Conservation (phyloP, 805 yeast species). For the Candida hungchunana region DNA sequence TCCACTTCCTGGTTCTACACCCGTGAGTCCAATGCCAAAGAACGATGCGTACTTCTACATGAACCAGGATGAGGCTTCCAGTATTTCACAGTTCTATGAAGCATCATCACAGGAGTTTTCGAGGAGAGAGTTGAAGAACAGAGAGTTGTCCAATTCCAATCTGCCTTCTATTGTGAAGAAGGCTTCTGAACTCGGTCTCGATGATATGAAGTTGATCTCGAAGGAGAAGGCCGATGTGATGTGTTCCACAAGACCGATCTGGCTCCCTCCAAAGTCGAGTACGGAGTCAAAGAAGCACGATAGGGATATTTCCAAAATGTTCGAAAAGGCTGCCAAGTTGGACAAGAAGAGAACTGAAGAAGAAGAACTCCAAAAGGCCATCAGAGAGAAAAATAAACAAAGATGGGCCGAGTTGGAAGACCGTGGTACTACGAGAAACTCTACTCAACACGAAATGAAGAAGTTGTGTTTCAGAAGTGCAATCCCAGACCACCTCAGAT, state of each 20-base stretch:
- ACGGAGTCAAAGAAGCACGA: constrained; percentile 54
- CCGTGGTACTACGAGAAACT: constrained; percentile 13
- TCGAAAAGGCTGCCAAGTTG: constrained; percentile 19
- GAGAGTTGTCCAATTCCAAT: constrained; percentile 16
- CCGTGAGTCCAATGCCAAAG: constrained; percentile 4
- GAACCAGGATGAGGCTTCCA: constrained; percentile 22
- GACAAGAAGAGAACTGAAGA: constrained; percentile 16
- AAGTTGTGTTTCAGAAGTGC: constrained; percentile 21
- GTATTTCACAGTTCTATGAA: constrained; percentile 24
- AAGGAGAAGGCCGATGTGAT: constrained; percentile 27
- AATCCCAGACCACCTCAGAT: constrained; percentile 23
- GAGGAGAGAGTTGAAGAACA: constrained; percentile 14
- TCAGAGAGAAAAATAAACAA: constrained; percentile 12
- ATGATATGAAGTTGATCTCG: constrained; percentile 57
- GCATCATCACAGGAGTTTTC: constrained; percentile 16
- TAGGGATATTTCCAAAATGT: constrained; percentile 45
- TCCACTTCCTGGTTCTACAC: constrained; percentile 42
- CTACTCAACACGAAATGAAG: constrained; percentile 17
- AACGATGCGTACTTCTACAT: constrained; percentile 9
- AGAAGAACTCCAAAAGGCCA: constrained; percentile 1
- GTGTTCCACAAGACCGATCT: constrained; percentile 57
- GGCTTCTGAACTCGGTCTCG: constrained; percentile 41
- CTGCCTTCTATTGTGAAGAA: constrained; percentile 36
- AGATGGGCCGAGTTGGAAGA: constrained; percentile 23
- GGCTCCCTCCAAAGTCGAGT: constrained; percentile 63